Base-by-base conservation (phyloP, 2,329 filamentous ascomycete genomes). In the Pseudogymnoascus sp. region DNA sequence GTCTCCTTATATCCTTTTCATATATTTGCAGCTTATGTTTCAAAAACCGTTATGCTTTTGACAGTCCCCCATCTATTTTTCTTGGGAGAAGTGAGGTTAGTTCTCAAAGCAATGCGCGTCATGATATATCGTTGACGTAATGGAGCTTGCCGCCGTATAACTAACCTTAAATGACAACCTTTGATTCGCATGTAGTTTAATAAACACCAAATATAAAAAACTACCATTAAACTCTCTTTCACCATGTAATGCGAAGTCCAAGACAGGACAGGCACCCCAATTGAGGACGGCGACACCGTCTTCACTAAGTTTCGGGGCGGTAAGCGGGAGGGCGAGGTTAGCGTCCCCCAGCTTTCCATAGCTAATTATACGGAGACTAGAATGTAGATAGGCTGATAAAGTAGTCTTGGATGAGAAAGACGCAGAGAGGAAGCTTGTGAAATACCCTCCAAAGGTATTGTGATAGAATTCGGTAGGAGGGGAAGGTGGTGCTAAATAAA, bases 371-470 rank as follows among this genome's bases (percentile, higher is more conserved):
- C 5, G 2, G 16, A 34, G 5, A 11, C 21, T 53, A 37, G 43
- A 43, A 63, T 12, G 3, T 36, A 23, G 40, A 49, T 61, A 74
- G 72, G 76, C 77, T 16, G 72, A 78, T 9, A 73, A 73, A 62
- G 69, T 78, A n/a, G 72, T 77, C 12, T 72, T 69, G 7, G 70
- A 71, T 0, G 60, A 75, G 59, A 68, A 73, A 40, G 74, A 76
- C 37, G 76, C 76, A 3, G 65, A 74, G 63, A 66, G 71, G 38
- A 73, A 74, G 42, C 69, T 71, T 0, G 75, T 77, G 7, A 77
- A 78, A 67, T 72, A 77, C 56, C 75, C 76, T 9, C 76, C 76
- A n/a, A 78, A 78, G 72, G 76, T 75, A 63, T 40, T 63, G 63
- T 25, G 16, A 64, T 66, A 36, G 62, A 43, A 6, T 16, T 42